Evolutionary conservation across 2,329 filamentous ascomycete genomes (phyloP), one percentile per base, ranked within the genome.

Genomic region (Shiraia bambusicola): DNA sequence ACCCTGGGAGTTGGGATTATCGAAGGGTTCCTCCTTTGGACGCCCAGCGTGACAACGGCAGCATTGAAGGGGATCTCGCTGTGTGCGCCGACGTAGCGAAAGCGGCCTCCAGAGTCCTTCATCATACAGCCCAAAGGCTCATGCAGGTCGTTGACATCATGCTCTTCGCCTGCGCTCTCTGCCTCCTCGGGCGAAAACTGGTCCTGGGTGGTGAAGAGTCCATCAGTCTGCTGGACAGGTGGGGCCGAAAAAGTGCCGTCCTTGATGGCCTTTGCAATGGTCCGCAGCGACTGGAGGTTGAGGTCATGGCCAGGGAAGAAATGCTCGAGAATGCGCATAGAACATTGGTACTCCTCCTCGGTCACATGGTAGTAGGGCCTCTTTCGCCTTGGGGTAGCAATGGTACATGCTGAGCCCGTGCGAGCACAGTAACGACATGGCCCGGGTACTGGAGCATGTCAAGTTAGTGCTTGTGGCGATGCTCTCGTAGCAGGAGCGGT

Each of bases 281-380:
- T 53, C 32, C 63, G 55, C 3, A 69, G 51, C 0, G 58, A 60
- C 11, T 62, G 56, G 7, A 68, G 51, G 37, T 67, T 69, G 13
- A 69, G 49, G 33, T 69, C 63, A 34, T 57, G 58, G 10, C 64
- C 64, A 10, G 63, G 66, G 31, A 68, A 67, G 46, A 67, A 64
- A 37, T 65, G 56, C 35, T 66, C 62, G 6, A 69, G 50, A 33
- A 69, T 69, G 19, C 61, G 58, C 57, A 67, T 63, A 2, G 64
- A 61, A 31, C 65, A 65, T 37, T 66, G 63, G 28, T 69, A 69
- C 41, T 69, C 66, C 35, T 69, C 66, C 40, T 69, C 66, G 16
- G 66, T 68, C 16, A 69, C 66, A 59, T 69, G 66, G 43, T 69
- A 69, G 45, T 66, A 69, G 6, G 66, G 66, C 8, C 66, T 54